Evolutionary conservation across 2,329 filamentous ascomycete genomes (phyloP), one percentile per base, ranked within the genome.

Genomic region (Drechslera avenae): DNA sequence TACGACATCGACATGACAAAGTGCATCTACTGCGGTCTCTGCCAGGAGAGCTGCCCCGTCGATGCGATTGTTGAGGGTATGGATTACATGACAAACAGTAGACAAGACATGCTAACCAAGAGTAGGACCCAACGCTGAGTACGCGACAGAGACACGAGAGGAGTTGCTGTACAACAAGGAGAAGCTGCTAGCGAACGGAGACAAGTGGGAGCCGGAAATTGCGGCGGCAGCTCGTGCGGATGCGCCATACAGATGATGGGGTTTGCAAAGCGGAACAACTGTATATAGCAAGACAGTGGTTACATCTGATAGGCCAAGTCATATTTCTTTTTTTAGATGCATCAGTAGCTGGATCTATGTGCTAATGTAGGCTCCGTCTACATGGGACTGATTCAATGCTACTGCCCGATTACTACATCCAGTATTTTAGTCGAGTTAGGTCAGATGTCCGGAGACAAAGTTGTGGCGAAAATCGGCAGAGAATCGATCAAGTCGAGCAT

Each of bases 1-100:
- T 99, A 99, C 79, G 94, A 99, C 75, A 97, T 99, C 73, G 94
- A 99, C 79, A 99, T 99, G 94, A 97, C 94, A 71, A 99, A 99
- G 84, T 99, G 94, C 81, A 99, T 99, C 78, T 99, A 97, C 86
- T 97, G 94, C 76, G 94, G 94, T 43, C 95, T 96, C 81, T 97
- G 94, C 85, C 93, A 97, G 81, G 94, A 99, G 82, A 96, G 90
- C 61, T 99, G 94, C 80, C 94, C 94, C 36, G 94, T 99, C 47
- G 94, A 99, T 78, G 94, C 94, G 53, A 99, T 90, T 75, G 87
- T 90, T 52, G 87, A 90, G 74, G 83, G 83, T 84, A 72, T 71
- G 80, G 74, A 33, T 31, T 16, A 10, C 5, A 3, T 13, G 7
- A 6, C 9, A 7, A 30, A 30, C 33, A 12, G 30, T 16, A 16